Conservation (phyloP, 768 basidiomycete genomes). For the Pleurotus giganteus region DNA sequence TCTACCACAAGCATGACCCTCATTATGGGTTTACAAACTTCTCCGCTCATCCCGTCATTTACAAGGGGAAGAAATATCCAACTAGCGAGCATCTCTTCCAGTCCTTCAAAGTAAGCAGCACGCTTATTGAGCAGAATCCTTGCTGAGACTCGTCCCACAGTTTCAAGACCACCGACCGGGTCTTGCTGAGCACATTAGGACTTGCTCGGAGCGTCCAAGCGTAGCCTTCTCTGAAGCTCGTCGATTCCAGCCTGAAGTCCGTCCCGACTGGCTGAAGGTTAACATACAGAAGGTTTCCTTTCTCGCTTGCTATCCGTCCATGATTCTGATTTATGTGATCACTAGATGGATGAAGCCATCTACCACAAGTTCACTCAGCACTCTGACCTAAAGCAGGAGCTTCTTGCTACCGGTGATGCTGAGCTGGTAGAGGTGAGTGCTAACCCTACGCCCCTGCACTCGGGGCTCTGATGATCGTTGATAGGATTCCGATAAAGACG, state of each 20-base stretch:
- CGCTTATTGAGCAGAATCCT: background rate
- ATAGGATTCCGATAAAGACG: slow-evolving; percentile 72
- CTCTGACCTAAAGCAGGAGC: slow-evolving; percentile 50
- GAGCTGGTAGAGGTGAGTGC: slow-evolving; percentile 65
- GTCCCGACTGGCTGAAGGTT: slow-evolving; percentile 66
- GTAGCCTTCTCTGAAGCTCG: slow-evolving; percentile 68
- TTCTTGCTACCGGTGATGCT: slow-evolving; percentile 64
- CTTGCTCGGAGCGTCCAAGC: slow-evolving; percentile 59
- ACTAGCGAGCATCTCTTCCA: slow-evolving; percentile 81
- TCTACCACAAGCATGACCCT: slow-evolving; percentile 63
- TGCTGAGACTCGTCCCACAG: slow-evolving; percentile 36
- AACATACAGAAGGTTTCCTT: slow-evolving; percentile 58
- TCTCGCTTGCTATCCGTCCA: background rate
- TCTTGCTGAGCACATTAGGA: slow-evolving; percentile 69
- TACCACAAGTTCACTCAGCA: slow-evolving; percentile 76
- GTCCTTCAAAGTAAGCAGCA: slow-evolving; percentile 59
- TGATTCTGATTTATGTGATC: background rate
- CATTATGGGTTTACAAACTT: slow-evolving; percentile 77
- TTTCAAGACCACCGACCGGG: slow-evolving; percentile 59
- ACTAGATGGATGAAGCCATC: slow-evolving; percentile 64
- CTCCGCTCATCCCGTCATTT: slow-evolving; percentile 60
- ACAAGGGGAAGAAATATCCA: slow-evolving; percentile 64
- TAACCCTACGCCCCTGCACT: slow-evolving; percentile 7
- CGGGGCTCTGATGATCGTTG: background rate
- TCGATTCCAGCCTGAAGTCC: slow-evolving; percentile 57